These are phyloP conservation scores for Ogataea minuta DNA, from an alignment of 805 yeast genomes.

Conservation along the genomic window DNA sequence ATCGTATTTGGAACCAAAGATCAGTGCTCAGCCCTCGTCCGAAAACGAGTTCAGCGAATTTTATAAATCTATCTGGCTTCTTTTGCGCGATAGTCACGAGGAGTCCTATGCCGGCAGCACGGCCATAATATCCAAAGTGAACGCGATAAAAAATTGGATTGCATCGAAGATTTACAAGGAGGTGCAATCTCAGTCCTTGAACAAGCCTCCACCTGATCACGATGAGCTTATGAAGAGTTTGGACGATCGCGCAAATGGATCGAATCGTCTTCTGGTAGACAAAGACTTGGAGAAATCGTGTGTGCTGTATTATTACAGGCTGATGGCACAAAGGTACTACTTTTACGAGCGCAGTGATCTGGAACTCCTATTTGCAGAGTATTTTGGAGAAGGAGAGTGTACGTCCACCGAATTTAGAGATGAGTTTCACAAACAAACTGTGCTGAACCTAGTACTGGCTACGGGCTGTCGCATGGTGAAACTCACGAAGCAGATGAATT, in stretches of 20 bases:
- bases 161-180: constrained; percentile 16
- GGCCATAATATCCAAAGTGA: constrained; percentile 28
- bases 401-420: constrained; percentile 4
- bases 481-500: constrained; percentile 10
- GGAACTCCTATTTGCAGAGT: constrained; percentile 8
- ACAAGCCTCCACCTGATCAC: constrained; percentile 12
- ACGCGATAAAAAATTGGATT: constrained; percentile 23
- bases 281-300: constrained; percentile 8
- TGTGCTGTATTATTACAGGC: constrained; percentile 11
- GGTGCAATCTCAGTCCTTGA: constrained; percentile 6
- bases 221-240: constrained; percentile 9
- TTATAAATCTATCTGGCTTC: constrained; percentile 16
- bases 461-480: constrained; percentile 17
- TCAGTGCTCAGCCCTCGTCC: background rate
- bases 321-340: constrained; percentile 17
- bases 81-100: constrained; percentile 13
- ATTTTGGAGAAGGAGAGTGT: constrained; percentile 2
- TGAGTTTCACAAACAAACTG: constrained; percentile 6
- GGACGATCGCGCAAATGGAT: constrained; percentile 5
- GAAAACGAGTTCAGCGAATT: constrained; percentile 4
- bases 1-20: background rate
- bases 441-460: constrained; percentile 14
- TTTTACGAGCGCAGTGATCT: constrained; percentile 15
- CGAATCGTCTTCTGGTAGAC: background rate
- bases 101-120: constrained; percentile 25